Evolutionary conservation across 2,329 filamentous ascomycete genomes (phyloP).

Genomic region (Fusarium algeriense): DNA sequence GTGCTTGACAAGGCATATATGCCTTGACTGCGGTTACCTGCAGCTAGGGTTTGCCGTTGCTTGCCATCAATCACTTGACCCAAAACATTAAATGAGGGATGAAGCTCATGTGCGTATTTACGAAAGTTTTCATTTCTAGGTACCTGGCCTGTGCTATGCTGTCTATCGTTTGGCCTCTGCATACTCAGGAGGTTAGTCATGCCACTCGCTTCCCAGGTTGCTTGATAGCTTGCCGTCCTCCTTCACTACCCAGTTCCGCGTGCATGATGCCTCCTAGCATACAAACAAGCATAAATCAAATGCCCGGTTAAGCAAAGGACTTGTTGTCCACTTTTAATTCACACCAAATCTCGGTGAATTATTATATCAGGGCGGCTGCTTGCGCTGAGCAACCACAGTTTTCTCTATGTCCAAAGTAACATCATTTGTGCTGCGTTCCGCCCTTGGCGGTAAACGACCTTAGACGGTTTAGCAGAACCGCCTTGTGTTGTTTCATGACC

Average conservation of each 20-base stretch:
- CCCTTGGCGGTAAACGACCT: conserved; percentile 24
- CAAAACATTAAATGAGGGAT: background rate
- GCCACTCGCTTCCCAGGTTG: conserved; percentile 10
- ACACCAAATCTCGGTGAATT: conserved; percentile 12
- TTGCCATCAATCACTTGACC: conserved; percentile 12
- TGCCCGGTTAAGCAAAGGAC: conserved; percentile 16
- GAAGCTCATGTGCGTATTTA: background rate
- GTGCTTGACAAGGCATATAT: conserved; percentile 13
- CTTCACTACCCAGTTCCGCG: background rate
- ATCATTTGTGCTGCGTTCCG: conserved; percentile 19
- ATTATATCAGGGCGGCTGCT: conserved; percentile 15
- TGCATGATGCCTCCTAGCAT: conserved; percentile 21
- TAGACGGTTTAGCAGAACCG: conserved; percentile 39
- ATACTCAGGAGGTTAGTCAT: conserved; percentile 9
- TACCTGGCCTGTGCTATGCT: conserved; percentile 14
- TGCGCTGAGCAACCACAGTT: conserved; percentile 15
- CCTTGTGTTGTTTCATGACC: conserved; percentile 38
- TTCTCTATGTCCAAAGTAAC: conserved; percentile 20
- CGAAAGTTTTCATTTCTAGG: conserved; percentile 19
- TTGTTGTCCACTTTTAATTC: conserved; percentile 6
- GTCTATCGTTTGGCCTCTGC: conserved; percentile 15
- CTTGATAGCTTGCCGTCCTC: conserved; percentile 12
- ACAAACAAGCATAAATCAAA: conserved; percentile 22
- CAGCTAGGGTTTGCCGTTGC: conserved; percentile 35
- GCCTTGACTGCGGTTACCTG: conserved; percentile 32